These are phyloP conservation scores for Amphicarpaea edgeworthii DNA, from an alignment of 306 rosid species.

Conservation along the genomic window DNA sequence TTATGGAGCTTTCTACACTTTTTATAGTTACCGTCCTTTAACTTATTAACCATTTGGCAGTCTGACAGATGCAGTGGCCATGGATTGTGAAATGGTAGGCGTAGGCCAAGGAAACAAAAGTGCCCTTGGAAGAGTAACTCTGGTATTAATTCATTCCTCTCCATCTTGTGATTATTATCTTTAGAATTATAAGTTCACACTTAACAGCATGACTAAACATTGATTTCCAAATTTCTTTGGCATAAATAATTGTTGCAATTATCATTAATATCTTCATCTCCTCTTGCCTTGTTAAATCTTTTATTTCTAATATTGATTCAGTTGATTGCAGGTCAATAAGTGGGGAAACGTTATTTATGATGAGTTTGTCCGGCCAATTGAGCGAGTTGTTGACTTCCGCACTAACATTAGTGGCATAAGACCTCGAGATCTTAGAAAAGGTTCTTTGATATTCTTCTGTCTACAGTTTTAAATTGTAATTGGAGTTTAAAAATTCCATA, in stretches of 20 bases:
- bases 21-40: slow-evolving; percentile 32
- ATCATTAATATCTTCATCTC: slow-evolving; percentile 1
- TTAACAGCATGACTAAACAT: neutral
- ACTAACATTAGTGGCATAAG: slow-evolving; percentile 92
- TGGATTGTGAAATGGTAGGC: slow-evolving; percentile 99
- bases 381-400: slow-evolving; percentile 86
- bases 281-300: slow-evolving; percentile 31
- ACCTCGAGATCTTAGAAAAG: slow-evolving; percentile 83
- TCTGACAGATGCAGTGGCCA: slow-evolving; percentile 84
- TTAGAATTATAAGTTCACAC: slow-evolving; percentile 15
- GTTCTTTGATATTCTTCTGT: slow-evolving; percentile 52
- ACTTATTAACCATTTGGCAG: slow-evolving; percentile 67
- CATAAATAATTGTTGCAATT: slow-evolving; percentile 18
- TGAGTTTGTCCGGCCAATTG: slow-evolving; percentile 86
- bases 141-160: slow-evolving; percentile 64
- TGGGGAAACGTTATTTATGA: slow-evolving; percentile 94
- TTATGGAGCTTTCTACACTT: slow-evolving; percentile 19
- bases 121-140: slow-evolving; percentile 89
- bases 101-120: slow-evolving; percentile 91
- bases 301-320: slow-evolving; percentile 48
- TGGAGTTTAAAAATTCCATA: slow-evolving; percentile 19
- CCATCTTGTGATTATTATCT: slow-evolving; percentile 15
- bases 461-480: slow-evolving; percentile 9
- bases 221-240: slow-evolving; percentile 13
- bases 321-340: slow-evolving; percentile 77